Base-by-base conservation (phyloP, 2,329 filamentous ascomycete species). In the Penicillium sp. region DNA sequence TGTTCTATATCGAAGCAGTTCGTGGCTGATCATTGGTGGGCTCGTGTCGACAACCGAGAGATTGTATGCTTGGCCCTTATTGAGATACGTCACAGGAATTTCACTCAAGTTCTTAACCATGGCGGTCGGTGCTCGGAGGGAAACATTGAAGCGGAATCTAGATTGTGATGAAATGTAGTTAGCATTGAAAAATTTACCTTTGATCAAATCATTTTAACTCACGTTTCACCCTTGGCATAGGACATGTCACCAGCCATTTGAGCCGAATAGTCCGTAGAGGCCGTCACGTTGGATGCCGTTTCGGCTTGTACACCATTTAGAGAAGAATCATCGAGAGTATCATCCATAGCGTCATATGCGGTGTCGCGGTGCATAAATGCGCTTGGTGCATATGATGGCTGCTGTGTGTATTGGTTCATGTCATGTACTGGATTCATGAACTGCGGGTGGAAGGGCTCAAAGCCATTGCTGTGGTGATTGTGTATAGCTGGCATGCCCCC, bases 31-130 rank as follows among this genome's bases (percentile, higher is more conserved):
- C 5, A 87, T 76, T 1, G 82, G 79, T 1, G 89, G 84, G 6
- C 82, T 80, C 0, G 89, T 94, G 70, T 99, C 94, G 47, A 89
- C 81, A 29, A 99, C 84, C 2, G 90, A 89, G 19, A 99, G 80
- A 0, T 90, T 90, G 73, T 99, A 99, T 17, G 92, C 91, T 73
- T 97, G 93, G 25, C 93, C 93, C 76, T 97, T 97, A 79, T 99
- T 99, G 19, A 99, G 83, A 72, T 99, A 99, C 0, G 93, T 97
- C n/a, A 97, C 86, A 0, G 94, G 94, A 25, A 97, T 96, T 73
- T 97, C 93, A 59, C 96, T 89, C 1, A 86, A 77, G 61, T 92
- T 87, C 73, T 90, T 96, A 25, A 73, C 89, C 94, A 97, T 99
- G 8, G 94, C 94, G 0, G 94, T 99, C 3, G 93, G 92, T 1